These are phyloP conservation scores for Hibiscus mutabilis DNA, from an alignment of 345 rosid species.

Conservation along the genomic window DNA sequence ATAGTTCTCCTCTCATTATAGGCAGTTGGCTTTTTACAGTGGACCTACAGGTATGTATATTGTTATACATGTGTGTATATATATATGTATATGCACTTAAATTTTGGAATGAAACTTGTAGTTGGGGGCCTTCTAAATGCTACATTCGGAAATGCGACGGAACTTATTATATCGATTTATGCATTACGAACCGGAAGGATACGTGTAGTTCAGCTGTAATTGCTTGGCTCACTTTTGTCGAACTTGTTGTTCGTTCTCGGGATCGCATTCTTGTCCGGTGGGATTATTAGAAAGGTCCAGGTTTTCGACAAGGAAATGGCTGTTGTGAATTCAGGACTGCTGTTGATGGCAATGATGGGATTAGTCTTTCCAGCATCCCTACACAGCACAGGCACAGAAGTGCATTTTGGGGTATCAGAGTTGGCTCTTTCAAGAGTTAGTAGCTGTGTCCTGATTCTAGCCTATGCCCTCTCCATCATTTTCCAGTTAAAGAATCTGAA, in stretches of 20 bases:
- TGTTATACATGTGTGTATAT: not conserved
- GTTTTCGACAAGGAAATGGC: slow-evolving; percentile 37
- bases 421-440: slow-evolving; percentile 88
- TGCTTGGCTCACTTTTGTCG: slow-evolving; percentile 82
- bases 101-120: slow-evolving; percentile 20
- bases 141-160: slow-evolving; percentile 92
- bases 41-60: slow-evolving; percentile 57
- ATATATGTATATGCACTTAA: not conserved
- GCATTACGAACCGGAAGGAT: slow-evolving; percentile 69
- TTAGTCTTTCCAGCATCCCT: slow-evolving; percentile 83
- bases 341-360: slow-evolving; percentile 96
- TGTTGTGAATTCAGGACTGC: slow-evolving; percentile 70
- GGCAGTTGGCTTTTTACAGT: no score
- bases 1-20: slow-evolving; percentile 18
- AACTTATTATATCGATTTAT: slow-evolving; percentile 76
- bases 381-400: slow-evolving; percentile 79
- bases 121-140: slow-evolving; percentile 95
- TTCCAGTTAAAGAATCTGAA: slow-evolving; percentile 65
- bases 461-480: slow-evolving; percentile 69
- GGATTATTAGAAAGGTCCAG: slow-evolving; percentile 47
- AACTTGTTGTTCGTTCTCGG: slow-evolving; percentile 95
- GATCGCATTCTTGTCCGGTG: slow-evolving; percentile 85
- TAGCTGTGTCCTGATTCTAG: slow-evolving; percentile 82
- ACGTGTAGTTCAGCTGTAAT: slow-evolving; percentile 80
- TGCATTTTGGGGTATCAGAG: slow-evolving; percentile 84